phyloP scores from a whole-genome alignment of 352 stramenopile genomes.

The Pythium grandisporangium region DNA sequence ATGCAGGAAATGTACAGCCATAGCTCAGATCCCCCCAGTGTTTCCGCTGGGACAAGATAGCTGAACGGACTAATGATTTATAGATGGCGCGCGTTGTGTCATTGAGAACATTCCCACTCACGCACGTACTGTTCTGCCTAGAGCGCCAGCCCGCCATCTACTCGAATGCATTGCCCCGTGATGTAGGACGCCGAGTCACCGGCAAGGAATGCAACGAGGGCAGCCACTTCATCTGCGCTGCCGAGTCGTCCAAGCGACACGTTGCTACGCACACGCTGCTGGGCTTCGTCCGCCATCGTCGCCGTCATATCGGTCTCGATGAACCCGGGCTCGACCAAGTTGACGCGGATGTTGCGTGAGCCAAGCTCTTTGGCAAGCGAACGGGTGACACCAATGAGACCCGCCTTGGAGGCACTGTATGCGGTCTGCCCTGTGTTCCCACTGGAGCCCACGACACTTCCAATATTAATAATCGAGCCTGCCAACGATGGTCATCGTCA shows the following conservation, averaged over 20 bases:
- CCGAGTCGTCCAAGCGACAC: conserved; percentile 61
- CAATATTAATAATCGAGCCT: conserved; percentile 79
- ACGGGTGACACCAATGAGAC: conserved; percentile 61
- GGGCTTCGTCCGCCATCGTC: conserved; percentile 37
- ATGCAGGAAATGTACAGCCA: no score
- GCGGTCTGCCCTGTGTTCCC: conserved; percentile 74
- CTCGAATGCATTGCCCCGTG: conserved; percentile 74
- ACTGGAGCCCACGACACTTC: conserved; percentile 64
- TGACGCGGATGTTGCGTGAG: conserved; percentile 77
- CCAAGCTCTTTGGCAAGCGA: conserved; percentile 81
- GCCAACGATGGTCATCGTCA: no score
- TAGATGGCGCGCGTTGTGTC: no score
- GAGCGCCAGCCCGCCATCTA: conserved; percentile 71
- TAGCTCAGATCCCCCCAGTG: no score
- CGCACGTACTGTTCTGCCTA: no score
- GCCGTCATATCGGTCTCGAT: conserved; percentile 79
- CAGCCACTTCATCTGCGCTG: conserved; percentile 55
- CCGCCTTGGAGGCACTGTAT: conserved; percentile 81
- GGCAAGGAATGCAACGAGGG: conserved; percentile 70
- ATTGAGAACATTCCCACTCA: no score
- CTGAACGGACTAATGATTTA: no score
- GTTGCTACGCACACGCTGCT: conserved; percentile 29
- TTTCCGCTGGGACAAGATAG: no score
- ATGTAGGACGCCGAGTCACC: conserved; percentile 77
- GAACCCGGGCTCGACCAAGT: conserved; percentile 82